These are phyloP conservation scores for Clonostachys sp. DNA, from an alignment of 2,329 filamentous ascomycete species.

Conservation along the genomic window DNA sequence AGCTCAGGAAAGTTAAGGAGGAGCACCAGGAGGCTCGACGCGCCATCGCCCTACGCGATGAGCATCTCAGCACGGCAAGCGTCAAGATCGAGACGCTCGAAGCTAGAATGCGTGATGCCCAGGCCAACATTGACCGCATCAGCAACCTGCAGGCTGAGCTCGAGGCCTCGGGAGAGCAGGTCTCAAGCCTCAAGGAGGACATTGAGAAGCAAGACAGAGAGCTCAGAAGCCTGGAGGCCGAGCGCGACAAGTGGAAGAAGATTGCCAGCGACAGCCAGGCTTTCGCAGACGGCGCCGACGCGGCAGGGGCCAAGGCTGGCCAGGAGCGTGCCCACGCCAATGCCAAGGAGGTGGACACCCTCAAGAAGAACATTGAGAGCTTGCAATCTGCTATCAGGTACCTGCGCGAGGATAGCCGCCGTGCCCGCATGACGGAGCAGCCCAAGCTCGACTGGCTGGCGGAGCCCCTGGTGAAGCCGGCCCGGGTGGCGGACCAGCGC, in stretches of 20 bases:
- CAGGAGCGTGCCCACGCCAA: slow-evolving; percentile 66
- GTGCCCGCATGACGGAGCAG: slow-evolving; percentile 54
- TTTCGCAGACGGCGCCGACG: slow-evolving; percentile 47
- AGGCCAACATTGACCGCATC: slow-evolving; percentile 69
- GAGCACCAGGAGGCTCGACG: slow-evolving; percentile 75
- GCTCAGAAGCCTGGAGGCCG: slow-evolving; percentile 57
- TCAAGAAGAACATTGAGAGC: slow-evolving; percentile 63
- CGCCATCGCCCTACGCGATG: slow-evolving; percentile 68
- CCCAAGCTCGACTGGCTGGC: slow-evolving; percentile 53
- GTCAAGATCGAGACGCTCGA: slow-evolving; percentile 93
- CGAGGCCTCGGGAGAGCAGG: slow-evolving; percentile 43
- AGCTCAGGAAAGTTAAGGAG: slow-evolving; percentile 74
- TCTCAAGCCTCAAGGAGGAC: slow-evolving; percentile 53
- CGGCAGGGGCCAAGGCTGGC: slow-evolving; percentile 48
- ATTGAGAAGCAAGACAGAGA: slow-evolving; percentile 65
- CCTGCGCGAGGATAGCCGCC: slow-evolving; percentile 62
- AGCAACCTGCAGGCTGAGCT: slow-evolving; percentile 59
- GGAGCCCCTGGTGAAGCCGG: slow-evolving; percentile 50
- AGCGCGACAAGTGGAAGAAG: slow-evolving; percentile 69
- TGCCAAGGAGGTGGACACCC: slow-evolving; percentile 66
- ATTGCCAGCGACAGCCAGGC: slow-evolving; percentile 57
- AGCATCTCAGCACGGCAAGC: slow-evolving; percentile 79
- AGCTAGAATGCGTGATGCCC: slow-evolving; percentile 78
- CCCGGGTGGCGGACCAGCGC: slow-evolving; percentile 40
- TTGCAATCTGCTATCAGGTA: slow-evolving; percentile 63